Conservation (phyloP, 73 alveolate genomes). For the Durusdinium trenchii region DNA sequence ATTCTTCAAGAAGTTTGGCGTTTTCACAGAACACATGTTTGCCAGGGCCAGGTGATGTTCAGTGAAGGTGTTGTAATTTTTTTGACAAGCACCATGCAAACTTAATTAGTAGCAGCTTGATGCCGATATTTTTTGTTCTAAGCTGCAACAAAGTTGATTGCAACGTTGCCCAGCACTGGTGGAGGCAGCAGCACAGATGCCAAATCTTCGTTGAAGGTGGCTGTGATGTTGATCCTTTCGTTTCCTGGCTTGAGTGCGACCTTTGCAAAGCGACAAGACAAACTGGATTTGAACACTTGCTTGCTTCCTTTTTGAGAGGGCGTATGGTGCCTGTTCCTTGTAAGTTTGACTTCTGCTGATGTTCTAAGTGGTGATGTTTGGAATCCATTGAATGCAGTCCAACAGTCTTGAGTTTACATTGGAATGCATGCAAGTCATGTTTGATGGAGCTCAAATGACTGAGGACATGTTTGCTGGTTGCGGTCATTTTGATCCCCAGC, state of each 20-base stretch:
- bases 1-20: too few species aligned
- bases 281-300: too few species aligned
- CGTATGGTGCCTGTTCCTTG: background rate
- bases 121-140: background rate
- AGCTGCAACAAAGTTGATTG: background rate
- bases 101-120: background rate
- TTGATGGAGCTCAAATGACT: too few species aligned
- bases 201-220: background rate
- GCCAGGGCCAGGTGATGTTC: too few species aligned
- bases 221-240: background rate
- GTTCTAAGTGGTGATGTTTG: too few species aligned
- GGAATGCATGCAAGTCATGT: too few species aligned
- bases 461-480: constrained; percentile 42
- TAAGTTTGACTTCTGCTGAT: too few species aligned
- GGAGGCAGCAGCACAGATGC: constrained; percentile 33
- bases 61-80: background rate
- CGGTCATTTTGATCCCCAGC: background rate
- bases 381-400: too few species aligned
- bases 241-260: background rate
- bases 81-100: background rate
- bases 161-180: background rate
- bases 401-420: too few species aligned
- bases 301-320: too few species aligned
- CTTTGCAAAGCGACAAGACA: too few species aligned
- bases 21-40: too few species aligned